Base-by-base conservation (phyloP, 1,139 yeast genomes). In the Barnettozyma hawaiiensis region DNA sequence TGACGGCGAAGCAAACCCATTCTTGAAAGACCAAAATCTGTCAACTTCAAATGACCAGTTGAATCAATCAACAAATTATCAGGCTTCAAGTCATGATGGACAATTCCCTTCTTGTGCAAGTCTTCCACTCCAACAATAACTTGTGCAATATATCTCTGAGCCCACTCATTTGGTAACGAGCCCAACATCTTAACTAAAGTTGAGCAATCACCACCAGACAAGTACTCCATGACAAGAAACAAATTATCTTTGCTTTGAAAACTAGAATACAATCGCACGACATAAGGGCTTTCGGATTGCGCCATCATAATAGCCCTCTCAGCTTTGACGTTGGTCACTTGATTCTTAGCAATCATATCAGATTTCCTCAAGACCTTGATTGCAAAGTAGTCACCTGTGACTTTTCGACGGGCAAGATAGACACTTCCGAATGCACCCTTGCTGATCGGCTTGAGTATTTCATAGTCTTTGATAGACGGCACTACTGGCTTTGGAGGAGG, bases 341-440 rank as follows among this genome's bases (percentile, higher is more conserved):
- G 98, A 68, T 94, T 94, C 63, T 92, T 92, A 2, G 96, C 94
- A 50, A 92, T 81, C 97, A 94, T 92, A 62, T 92, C 98, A 6
- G 95, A 76, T 62, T 94, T 94, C 53, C 83, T 85, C 49, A 94
- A 68, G n/a, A 90, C 94, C 61, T 94, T 94, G 47, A 94, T 89
- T 1, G 99, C 98, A 53, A 85, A 94, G 60, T 89, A 85, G 50
- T 94, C 98, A 2, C 97, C 97, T 0, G 97, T 92, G 12, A 84
- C 63, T 54, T 79, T 82, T 53, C 94, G 75, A 50, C 82, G 78
- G 0, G 96, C 92, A 15, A 94, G 68, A 59, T 81, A 92, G 1
- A 94, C 99, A 32, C 95, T 84, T 0, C 98, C 98, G 69, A 90
- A 94, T 0, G 99, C 98, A 26, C 99, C 99, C 59, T 87, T 86